Conservation (phyloP, 441 rosid genomes). For the Francoa sonchifolia region DNA sequence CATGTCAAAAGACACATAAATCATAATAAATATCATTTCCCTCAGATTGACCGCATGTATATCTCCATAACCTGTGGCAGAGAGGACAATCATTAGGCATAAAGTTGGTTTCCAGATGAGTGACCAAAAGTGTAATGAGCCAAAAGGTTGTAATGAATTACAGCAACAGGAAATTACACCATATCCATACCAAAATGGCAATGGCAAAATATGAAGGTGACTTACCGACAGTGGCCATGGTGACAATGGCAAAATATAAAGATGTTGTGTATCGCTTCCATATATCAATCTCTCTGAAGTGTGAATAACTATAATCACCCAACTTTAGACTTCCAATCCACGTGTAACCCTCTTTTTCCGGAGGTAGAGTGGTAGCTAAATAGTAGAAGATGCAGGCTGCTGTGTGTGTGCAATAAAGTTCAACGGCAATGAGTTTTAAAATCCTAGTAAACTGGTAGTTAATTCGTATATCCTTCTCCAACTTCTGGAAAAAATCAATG, state of each 20-base stretch:
- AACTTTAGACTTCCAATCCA: slow-evolving; percentile 94
- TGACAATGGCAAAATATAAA: slow-evolving; percentile 80
- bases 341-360: slow-evolving; percentile 62
- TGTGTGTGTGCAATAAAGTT: slow-evolving; percentile 85
- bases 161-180: too few relatives aligned
- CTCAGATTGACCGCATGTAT: slow-evolving; percentile 90
- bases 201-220: slow-evolving; percentile 2
- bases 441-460: slow-evolving; percentile 83
- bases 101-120: too few relatives aligned
- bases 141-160: too few relatives aligned
- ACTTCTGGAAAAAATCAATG: slow-evolving; percentile 36
- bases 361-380: slow-evolving; percentile 77
- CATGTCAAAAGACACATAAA: slow-evolving; percentile 91
- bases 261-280: slow-evolving; percentile 88
- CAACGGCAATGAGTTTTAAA: slow-evolving; percentile 66
- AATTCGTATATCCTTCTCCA: slow-evolving; percentile 81
- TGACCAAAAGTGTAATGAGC: too few relatives aligned
- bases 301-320: slow-evolving; percentile 69
- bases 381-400: slow-evolving; percentile 94
- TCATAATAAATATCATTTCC: slow-evolving; percentile 94
- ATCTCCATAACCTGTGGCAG: slow-evolving; percentile 78
- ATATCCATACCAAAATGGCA: background rate
- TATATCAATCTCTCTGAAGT: slow-evolving; percentile 68
- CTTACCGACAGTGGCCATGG: slow-evolving; percentile 97
- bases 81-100: slow-evolving; percentile 2